Evolutionary conservation across 495 filamentous ascomycete genomes (phyloP).

Genomic region (Hypoxylon fuscum): DNA sequence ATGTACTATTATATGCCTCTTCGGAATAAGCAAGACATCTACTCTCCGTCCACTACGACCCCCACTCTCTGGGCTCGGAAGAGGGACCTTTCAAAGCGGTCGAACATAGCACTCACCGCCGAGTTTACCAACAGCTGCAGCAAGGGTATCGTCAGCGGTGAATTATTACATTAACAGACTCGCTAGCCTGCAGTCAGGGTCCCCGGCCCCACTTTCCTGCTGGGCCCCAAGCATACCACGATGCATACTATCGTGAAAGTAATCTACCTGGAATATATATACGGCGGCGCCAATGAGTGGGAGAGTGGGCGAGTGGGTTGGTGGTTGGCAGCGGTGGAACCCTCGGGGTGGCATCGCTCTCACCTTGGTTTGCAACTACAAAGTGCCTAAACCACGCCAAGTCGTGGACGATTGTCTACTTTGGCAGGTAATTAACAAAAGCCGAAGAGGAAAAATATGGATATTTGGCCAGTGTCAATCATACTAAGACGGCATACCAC

Average conservation of each 20-base stretch:
- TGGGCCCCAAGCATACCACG: constrained; percentile 27
- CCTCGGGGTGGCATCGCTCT: constrained; percentile 24
- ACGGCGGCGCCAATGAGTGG: constrained; percentile 16
- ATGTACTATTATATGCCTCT: constrained; percentile 20
- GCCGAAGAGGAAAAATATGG: too few relatives aligned
- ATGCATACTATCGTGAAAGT: constrained; percentile 24
- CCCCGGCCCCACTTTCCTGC: constrained; percentile 38
- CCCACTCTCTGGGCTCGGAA: constrained; percentile 27
- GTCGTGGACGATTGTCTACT: constrained; percentile 15
- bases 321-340: constrained; percentile 15
- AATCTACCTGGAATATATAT: constrained; percentile 4
- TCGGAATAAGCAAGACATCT: constrained; percentile 14
- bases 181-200: constrained; percentile 38
- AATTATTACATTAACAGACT: constrained; percentile 18
- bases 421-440: constrained; percentile 6
- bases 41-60: constrained; percentile 15
- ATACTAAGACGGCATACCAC: too few relatives aligned
- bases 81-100: constrained; percentile 22
- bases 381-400: constrained; percentile 9
- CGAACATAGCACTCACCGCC: constrained; percentile 29
- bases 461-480: too few relatives aligned
- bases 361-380: background rate
- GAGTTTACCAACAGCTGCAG: constrained; percentile 25
- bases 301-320: background rate
- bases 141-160: constrained; percentile 34